phyloP scores from a whole-genome alignment of 768 basidiomycete species.

The Calocybe gangraenosa region DNA sequence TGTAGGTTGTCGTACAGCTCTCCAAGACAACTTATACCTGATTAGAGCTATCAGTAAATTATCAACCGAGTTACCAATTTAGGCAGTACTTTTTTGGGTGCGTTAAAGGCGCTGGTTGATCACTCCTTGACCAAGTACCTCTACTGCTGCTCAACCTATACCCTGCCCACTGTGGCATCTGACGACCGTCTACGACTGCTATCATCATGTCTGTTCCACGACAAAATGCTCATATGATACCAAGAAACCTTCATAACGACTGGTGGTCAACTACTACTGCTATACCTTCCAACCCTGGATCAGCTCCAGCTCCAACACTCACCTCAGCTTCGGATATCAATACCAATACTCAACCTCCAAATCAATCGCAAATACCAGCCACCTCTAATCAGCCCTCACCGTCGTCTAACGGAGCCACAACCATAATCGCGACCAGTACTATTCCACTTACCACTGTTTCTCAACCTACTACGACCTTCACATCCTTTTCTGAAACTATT shows the following conservation, averaged over 20 bases:
- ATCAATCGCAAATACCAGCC: neutral
- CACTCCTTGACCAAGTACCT: too few relatives aligned
- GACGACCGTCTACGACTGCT: slow-evolving; percentile 14
- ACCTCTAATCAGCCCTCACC: neutral
- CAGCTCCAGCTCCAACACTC: neutral
- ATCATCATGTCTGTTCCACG: slow-evolving; percentile 13
- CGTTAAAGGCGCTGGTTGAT: too few relatives aligned
- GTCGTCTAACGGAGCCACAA: slow-evolving; percentile 4
- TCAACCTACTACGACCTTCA: slow-evolving; percentile 36
- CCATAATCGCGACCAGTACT: slow-evolving; percentile 24
- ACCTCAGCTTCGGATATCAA: too few relatives aligned
- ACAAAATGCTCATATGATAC: slow-evolving; percentile 10
- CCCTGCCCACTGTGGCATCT: slow-evolving; percentile 17
- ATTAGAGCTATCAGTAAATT: too few relatives aligned
- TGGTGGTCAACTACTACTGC: slow-evolving; percentile 2
- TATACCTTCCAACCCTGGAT: slow-evolving; percentile 8
- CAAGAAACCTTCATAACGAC: slow-evolving; percentile 14
- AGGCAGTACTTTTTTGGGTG: slow-evolving; percentile 12
- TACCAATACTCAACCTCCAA: slow-evolving; percentile 4
- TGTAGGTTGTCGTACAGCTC: too few relatives aligned
- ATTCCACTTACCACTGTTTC: slow-evolving; percentile 36
- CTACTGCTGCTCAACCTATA: slow-evolving; percentile 9
- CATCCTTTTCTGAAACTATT: slow-evolving; percentile 33
- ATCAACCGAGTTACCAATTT: slow-evolving; percentile 5
- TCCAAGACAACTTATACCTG: too few relatives aligned